Conservation (phyloP, 495 filamentous ascomycete species). For the Aspergillus saccharolyticus region DNA sequence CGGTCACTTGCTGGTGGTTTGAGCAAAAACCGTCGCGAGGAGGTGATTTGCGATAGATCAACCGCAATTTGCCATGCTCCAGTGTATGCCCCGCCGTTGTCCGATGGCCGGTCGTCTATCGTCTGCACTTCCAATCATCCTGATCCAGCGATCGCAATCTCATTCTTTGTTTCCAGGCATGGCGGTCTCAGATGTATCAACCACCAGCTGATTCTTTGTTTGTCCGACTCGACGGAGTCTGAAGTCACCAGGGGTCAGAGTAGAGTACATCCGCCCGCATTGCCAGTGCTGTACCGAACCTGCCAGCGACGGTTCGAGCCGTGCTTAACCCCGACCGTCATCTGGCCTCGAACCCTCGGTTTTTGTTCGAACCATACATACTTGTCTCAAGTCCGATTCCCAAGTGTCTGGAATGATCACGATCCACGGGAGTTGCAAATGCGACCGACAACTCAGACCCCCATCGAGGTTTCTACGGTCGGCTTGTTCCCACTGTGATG, state of each 20-base stretch:
- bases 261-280: no score
- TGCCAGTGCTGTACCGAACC: no score
- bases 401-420: neutral
- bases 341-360: no score
- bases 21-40: no score
- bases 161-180: neutral
- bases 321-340: neutral
- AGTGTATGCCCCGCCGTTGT: no score
- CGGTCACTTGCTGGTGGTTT: no score
- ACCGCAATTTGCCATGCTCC: neutral
- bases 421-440: neutral
- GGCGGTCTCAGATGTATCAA: neutral
- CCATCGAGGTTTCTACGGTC: neutral
- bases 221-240: neutral
- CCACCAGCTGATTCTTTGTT: neutral
- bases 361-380: no score
- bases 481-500: neutral
- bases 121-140: neutral
- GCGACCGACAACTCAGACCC: neutral
- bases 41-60: neutral
- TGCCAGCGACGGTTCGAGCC: neutral
- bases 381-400: neutral
- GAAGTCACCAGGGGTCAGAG: no score
- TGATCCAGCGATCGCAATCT: neutral
- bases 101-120: neutral